Evolutionary conservation across 1,139 yeast genomes (phyloP).

Genomic region (Geotrichum histeridarum): DNA sequence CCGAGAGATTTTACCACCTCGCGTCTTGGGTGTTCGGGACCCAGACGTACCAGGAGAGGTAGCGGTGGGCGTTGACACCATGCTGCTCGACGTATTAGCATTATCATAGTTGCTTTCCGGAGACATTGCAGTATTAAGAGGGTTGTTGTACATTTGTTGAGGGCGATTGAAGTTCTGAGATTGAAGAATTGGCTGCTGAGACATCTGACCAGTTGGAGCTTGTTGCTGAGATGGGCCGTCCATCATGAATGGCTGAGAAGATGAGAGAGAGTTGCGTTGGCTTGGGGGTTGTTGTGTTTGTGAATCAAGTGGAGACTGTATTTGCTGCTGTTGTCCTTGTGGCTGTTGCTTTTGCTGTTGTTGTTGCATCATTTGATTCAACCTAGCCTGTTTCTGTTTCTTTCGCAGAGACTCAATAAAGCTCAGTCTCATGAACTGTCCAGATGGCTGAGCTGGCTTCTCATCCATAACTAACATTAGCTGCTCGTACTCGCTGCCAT

Average conservation of each 20-base stretch:
- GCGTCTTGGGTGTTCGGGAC: slow-evolving; percentile 6
- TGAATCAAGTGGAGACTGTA: slow-evolving; percentile 16
- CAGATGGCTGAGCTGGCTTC: slow-evolving; percentile 26
- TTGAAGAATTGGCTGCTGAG: background rate
- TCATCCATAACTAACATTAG: slow-evolving; percentile 59
- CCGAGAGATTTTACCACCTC: slow-evolving; percentile 7
- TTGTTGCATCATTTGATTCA: slow-evolving; percentile 27
- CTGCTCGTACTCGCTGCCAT: slow-evolving; percentile 79
- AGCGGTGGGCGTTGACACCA: slow-evolving; percentile 22
- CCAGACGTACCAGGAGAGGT: slow-evolving; percentile 16
- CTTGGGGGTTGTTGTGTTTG: slow-evolving; percentile 21
- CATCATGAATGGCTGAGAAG: background rate
- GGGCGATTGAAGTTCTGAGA: background rate
- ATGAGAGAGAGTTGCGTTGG: background rate
- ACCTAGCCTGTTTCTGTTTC: slow-evolving; percentile 35
- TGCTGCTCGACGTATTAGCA: background rate
- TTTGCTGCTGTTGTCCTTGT: slow-evolving; percentile 22
- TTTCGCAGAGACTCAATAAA: slow-evolving; percentile 40
- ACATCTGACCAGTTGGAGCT: slow-evolving; percentile 6
- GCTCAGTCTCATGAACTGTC: slow-evolving; percentile 42
- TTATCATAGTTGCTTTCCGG: background rate
- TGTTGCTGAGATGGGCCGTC: slow-evolving; percentile 12
- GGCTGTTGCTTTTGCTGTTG: slow-evolving; percentile 23
- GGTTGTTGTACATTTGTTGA: too few species aligned
- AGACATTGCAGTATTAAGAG: background rate